Evolutionary conservation across 192 early-diverging fungal species (phyloP), one percentile per base, ranked within the genome.

Genomic region (Spinellus fusiger): DNA sequence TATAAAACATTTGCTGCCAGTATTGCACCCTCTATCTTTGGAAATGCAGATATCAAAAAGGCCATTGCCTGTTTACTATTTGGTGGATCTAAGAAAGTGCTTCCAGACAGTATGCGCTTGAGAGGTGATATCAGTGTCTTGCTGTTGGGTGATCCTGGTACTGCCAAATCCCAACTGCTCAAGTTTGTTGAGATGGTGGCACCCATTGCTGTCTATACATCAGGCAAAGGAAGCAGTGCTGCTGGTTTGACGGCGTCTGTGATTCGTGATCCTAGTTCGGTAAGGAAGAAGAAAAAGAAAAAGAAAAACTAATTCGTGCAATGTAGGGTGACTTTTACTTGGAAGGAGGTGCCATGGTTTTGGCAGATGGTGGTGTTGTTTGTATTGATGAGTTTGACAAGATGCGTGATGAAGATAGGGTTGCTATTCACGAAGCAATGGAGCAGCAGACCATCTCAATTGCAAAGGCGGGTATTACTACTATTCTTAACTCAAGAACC

Each of bases 341-440:
- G 37, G 97, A 99, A 76, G 97, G 92, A 56, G 97, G 97, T 32
- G 97, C 97, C 1, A 98, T 99, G 96, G 96, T 99, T 22, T 80
- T 99, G 61, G 94, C 94, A 4, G 96, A 98, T 73, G 94, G 96
- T 49, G 97, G 95, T 69, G 95, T 98, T 47, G 95, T 99, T 35
- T 99, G 97, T 79, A 99, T 99, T 70, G 97, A 99, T 79, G 97
- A 99, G 80, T 99, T 99, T 73, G 97, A 99, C 77, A 99, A 99
- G 80, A 99, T 99, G 97, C 83, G 95, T 61, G 95, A 98, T 47
- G 96, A 98, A 76, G 97, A 99, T 75, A 86, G 96, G 48, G 97
- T 99, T 5, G 96, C 97, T 12, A 99, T 99, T 73, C 97, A 99
- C 77, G 97, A 99, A 79, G 97, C 97, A 33, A 99, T 99, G 97